A percentile compares a stretch with the other conserved stretches of the same genome.
phyloP scores from a whole-genome alignment of 306 rosid genomes.

The Quercus gilva region DNA sequence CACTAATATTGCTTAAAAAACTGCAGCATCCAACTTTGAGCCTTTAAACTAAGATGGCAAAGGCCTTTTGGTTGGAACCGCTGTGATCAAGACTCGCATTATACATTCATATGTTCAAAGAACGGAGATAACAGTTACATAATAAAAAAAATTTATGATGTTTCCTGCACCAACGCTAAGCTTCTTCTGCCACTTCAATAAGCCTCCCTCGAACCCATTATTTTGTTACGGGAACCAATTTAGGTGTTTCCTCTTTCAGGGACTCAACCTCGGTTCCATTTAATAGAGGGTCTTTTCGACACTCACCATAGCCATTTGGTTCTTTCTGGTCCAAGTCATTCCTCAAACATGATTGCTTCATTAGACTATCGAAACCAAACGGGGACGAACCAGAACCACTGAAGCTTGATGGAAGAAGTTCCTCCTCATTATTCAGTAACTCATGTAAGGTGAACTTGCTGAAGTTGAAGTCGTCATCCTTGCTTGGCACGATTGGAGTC shows the following conservation, averaged over 20 bases:
- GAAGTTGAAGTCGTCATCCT: constrained; percentile 38
- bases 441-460: constrained; percentile 41
- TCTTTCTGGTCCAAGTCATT: constrained; percentile 20
- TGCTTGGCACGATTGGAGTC: constrained; percentile 30
- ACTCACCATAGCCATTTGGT: constrained; percentile 29
- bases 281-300: constrained; percentile 28
- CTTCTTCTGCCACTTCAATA: constrained; percentile 57
- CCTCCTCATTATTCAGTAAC: constrained; percentile 37
- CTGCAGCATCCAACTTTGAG: constrained; percentile 1
- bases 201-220: constrained; percentile 93
- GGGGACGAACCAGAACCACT: constrained; percentile 33
- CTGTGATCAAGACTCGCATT: background rate
- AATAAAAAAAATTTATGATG: background rate
- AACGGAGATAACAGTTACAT: constrained; percentile 13
- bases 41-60: background rate
- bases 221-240: constrained; percentile 39
- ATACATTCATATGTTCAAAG: constrained; percentile 1
- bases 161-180: constrained; percentile 23
- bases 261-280: constrained; percentile 36
- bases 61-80: background rate
- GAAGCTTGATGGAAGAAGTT: constrained; percentile 29
- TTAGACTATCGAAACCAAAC: constrained; percentile 33
- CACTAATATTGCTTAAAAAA: too few species aligned
- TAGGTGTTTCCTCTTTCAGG: constrained; percentile 32
- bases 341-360: constrained; percentile 22